Percentiles rank a stretch among this genome's conserved stretches.
Conservation (phyloP, 345 rosid species). For the Isatis tinctoria region DNA sequence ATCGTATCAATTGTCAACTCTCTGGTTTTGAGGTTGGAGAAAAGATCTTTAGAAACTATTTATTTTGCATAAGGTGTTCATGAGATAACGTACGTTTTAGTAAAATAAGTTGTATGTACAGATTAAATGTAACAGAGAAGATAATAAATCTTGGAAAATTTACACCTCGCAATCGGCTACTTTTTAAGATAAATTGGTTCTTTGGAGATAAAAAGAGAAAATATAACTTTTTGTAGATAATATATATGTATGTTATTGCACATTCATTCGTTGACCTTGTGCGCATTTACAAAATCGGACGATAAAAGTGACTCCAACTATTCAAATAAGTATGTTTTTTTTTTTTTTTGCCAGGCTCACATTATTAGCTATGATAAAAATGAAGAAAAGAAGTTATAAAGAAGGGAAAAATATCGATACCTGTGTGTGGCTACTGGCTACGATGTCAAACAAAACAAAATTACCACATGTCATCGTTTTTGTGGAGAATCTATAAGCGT, state of each 20-base stretch:
- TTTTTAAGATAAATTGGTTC: neutral
- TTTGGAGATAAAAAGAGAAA: neutral
- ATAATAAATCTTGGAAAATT: neutral
- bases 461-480: neutral
- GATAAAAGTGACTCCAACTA: neutral
- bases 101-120: neutral
- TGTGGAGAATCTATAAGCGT: slow-evolving; percentile 21
- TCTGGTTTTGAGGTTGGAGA: neutral
- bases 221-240: neutral
- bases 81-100: neutral
- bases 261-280: neutral
- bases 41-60: neutral
- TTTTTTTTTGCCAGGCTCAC: neutral
- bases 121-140: neutral
- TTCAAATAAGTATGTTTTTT: neutral
- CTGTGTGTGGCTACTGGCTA: neutral
- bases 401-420: neutral
- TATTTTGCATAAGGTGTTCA: neutral
- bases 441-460: neutral
- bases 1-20: neutral
- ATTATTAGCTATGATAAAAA: neutral
- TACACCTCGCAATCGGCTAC: neutral
- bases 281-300: neutral
- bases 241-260: neutral
- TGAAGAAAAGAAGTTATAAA: neutral